Base-by-base conservation (phyloP, 306 rosid species). In the Astragalus membranaceus region DNA sequence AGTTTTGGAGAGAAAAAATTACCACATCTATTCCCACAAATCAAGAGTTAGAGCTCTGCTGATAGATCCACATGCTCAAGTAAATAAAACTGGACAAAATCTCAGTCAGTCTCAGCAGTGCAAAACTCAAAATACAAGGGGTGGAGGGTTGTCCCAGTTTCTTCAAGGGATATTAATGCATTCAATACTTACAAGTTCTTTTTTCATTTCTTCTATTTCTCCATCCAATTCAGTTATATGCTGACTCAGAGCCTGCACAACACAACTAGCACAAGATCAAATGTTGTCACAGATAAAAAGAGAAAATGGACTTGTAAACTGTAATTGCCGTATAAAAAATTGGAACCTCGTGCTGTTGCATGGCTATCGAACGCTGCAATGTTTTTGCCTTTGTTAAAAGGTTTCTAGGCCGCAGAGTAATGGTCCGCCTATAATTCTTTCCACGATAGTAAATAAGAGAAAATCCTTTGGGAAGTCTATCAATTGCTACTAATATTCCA, bases 321-420 rank as follows among this genome's bases (percentile, higher is more conserved):
- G n/a, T n/a, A 29, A 16, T 60, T 52, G 66, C 8, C 48, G 29
- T 29, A 30, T 39, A 15, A 53, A 67, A 58, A 49, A 47, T 3
- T 71, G 67, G 72, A 82, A 93, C 99, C 99, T 94, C 95, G 2
- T 88, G 99, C 20, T 84, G 92, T 72, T 94, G 96, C 90, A 94
- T 85, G 89, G 95, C 90, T 55, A 89, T 84, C 0, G 97, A 86
- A 63, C 84, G 88, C 83, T 91, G 84, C 67, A 94, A 80, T 67
- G 96, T 92, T 81, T 94, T 85, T 30, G 97, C 96, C 87, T 91
- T 94, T 2, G 95, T 89, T 56, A 91, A 85, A 72, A 87, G 90
- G 85, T 91, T 91, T 84, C 97, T 80, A 30, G 89, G 96, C 83
- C 92, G 87, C 56, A 91, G 1, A 77, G 85, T 84, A 76, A 91